Conservation (phyloP, 2,329 filamentous ascomycete species). For the Penicillium crustosum region DNA sequence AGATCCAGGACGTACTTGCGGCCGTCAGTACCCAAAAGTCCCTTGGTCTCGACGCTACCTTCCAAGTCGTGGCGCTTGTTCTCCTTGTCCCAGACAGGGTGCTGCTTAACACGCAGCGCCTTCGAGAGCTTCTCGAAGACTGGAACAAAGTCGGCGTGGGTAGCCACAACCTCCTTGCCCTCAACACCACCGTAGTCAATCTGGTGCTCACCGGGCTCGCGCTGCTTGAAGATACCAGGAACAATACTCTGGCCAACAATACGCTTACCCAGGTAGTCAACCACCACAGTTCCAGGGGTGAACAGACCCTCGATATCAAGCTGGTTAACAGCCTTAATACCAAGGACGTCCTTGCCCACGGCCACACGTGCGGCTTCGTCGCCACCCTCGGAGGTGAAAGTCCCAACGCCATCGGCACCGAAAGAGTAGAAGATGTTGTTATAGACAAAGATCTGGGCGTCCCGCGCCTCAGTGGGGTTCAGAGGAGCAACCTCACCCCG, state of each 20-base stretch:
- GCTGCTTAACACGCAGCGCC: slow-evolving; percentile 86
- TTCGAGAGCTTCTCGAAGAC: slow-evolving; percentile 90
- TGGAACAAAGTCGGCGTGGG: slow-evolving; percentile 79
- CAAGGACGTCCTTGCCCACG: slow-evolving; percentile 92
- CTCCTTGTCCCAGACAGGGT: slow-evolving; percentile 97
- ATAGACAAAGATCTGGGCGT: slow-evolving; percentile 98
- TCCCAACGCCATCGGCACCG: slow-evolving; percentile 93
- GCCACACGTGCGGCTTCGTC: slow-evolving; percentile 95
- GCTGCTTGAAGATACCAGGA: slow-evolving; percentile 97
- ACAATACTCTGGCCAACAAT: slow-evolving; percentile 98
- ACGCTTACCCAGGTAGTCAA: slow-evolving; percentile 95
- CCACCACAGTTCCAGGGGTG: slow-evolving; percentile 91
- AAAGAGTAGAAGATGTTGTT: slow-evolving; percentile 99
- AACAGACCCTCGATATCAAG: slow-evolving; percentile 93
- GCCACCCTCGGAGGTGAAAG: slow-evolving; percentile 92
- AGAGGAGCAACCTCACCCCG: slow-evolving; percentile 88
- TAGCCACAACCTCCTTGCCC: slow-evolving; percentile 90
- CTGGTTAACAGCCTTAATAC: slow-evolving; percentile 93
- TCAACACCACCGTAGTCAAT: slow-evolving; percentile 99
- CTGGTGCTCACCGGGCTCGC: slow-evolving; percentile 95
- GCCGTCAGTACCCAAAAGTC: slow-evolving; percentile 92
- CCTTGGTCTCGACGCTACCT: slow-evolving; percentile 96
- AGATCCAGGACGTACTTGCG: slow-evolving; percentile 97
- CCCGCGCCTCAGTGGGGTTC: slow-evolving; percentile 87
- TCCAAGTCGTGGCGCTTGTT: slow-evolving; percentile 86